Evolutionary conservation across 2,329 filamentous ascomycete species (phyloP).

Genomic region (Penicillium psychrosexuale): DNA sequence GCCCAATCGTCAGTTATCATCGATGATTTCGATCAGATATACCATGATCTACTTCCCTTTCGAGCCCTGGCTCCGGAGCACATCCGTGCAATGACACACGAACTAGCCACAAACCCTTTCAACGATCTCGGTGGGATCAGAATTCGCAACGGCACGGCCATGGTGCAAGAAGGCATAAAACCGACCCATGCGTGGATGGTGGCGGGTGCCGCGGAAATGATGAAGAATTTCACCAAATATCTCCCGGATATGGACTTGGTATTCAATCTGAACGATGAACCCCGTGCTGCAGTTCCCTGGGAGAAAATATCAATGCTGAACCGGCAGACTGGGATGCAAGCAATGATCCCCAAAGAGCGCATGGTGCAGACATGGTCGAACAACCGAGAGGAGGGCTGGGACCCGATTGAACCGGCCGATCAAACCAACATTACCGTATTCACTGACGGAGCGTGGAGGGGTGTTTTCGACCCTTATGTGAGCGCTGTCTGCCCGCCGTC

Average conservation of each 20-base stretch:
- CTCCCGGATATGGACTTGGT: conserved; percentile 63
- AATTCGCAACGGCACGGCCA: conserved; percentile 53
- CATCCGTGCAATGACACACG: conserved; percentile 53
- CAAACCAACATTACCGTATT: conserved; percentile 38
- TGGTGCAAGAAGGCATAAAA: conserved; percentile 50
- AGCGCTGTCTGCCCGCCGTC: conserved; percentile 59
- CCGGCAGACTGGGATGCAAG: conserved; percentile 24
- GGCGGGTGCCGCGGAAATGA: conserved; percentile 53
- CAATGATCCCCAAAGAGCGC: conserved; percentile 18
- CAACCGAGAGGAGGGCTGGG: conserved; percentile 40
- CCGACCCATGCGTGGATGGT: conserved; percentile 60
- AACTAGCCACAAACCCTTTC: conserved; percentile 52
- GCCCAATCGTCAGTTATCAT: conserved; percentile 52
- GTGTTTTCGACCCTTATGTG: conserved; percentile 42
- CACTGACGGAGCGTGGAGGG: conserved; percentile 39
- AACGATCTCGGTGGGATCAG: conserved; percentile 57
- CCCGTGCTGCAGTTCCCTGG: conserved; percentile 55
- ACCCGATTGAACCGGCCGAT: conserved; percentile 34
- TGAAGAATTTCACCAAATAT: conserved; percentile 52
- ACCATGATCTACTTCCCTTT: conserved; percentile 56
- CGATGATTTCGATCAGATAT: conserved; percentile 60
- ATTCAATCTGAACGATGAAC: conserved; percentile 62
- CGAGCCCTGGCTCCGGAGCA: conserved; percentile 50
- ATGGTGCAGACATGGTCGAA: conserved; percentile 36
- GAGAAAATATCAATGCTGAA: conserved; percentile 41